A percentile compares a stretch with the other conserved stretches of the same genome.
Evolutionary conservation across 108 stramenopile species (phyloP).

Genomic region (Nitzschia palea): DNA sequence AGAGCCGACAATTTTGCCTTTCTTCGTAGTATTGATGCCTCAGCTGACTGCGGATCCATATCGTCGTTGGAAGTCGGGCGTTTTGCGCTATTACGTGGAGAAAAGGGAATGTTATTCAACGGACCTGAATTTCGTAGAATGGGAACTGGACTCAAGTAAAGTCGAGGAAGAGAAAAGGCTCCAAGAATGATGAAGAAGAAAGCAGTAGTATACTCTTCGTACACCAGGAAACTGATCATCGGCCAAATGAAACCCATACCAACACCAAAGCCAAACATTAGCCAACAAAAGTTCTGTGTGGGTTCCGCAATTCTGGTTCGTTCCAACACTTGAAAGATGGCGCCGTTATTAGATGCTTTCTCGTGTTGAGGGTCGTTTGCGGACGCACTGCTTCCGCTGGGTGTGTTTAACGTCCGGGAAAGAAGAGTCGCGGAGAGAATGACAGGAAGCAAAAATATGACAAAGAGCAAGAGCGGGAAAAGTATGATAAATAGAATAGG

Average conservation of each 20-base stretch:
- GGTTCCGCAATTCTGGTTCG: conserved; percentile 38
- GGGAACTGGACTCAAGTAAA: conserved; percentile 27
- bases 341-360: background rate
- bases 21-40: background rate
- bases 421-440: background rate
- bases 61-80: background rate
- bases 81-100: background rate
- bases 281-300: conserved; percentile 42
- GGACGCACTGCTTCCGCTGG: background rate
- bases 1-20: conserved; percentile 1
- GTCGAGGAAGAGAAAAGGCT: conserved; percentile 11
- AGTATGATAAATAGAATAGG: background rate
- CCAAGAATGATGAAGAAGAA: conserved; percentile 21
- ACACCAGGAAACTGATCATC: conserved; percentile 33
- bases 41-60: background rate
- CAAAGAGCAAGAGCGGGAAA: background rate
- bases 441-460: background rate
- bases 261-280: conserved; percentile 38
- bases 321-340: conserved; percentile 58
- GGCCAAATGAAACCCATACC: conserved; percentile 58
- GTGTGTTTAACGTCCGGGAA: background rate
- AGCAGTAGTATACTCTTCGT: conserved; percentile 25
- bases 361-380: background rate
- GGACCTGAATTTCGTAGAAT: conserved; percentile 32
- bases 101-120: conserved; percentile 21